Evolutionary conservation across 1,284 basidiomycete species (phyloP).

Genomic region (Schizophyllum amplum): DNA sequence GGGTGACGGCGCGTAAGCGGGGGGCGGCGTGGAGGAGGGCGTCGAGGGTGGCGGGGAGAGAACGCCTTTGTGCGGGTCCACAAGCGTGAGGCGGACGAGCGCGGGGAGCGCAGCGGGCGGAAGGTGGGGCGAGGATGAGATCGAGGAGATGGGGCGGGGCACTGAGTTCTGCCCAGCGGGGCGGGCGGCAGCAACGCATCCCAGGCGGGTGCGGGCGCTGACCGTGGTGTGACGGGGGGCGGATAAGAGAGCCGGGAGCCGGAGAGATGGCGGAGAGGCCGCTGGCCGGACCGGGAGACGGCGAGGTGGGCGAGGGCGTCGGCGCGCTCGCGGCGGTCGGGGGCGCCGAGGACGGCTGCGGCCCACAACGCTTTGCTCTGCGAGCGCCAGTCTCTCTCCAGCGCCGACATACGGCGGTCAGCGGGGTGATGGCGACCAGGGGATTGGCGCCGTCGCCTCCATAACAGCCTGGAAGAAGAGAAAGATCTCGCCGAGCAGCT

Average conservation of each 20-base stretch:
- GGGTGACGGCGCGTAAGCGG: constrained; percentile 1
- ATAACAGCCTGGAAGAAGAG: neutral
- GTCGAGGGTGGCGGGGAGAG: neutral
- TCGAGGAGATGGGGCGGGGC: neutral
- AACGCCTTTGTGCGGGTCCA: neutral
- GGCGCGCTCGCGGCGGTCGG: too few species aligned
- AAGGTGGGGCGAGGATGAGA: neutral
- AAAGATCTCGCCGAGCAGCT: neutral
- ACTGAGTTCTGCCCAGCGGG: neutral
- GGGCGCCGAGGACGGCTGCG: neutral
- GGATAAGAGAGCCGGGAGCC: neutral
- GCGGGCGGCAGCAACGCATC: neutral
- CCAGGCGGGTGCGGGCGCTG: neutral
- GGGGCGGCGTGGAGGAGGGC: neutral
- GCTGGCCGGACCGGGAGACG: neutral
- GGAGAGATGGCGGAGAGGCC: neutral
- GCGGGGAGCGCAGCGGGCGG: neutral
- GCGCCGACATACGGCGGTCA: constrained; percentile 5
- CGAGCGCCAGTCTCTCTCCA: constrained; percentile 2
- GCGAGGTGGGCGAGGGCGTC: neutral
- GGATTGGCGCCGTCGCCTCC: neutral
- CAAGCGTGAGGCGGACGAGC: neutral
- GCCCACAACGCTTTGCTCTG: constrained; percentile 5
- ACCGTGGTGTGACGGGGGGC: too few species aligned
- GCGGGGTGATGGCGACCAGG: neutral